Percentiles rank a stretch among this genome's conserved stretches.
These are phyloP conservation scores for Cymbopogon citratus DNA, from an alignment of 176 grass and related monocot species.

Conservation along the genomic window DNA sequence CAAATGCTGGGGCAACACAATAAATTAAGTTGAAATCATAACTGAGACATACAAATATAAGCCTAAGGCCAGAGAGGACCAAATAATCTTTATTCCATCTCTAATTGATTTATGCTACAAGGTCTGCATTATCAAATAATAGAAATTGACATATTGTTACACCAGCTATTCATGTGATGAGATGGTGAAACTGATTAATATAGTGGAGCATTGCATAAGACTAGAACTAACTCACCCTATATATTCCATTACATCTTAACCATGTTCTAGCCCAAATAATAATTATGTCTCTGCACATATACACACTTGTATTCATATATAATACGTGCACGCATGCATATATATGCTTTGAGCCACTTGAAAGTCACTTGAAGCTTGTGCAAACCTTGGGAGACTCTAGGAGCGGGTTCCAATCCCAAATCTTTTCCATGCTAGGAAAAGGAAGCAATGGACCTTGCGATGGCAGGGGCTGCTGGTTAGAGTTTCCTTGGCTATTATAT, in stretches of 20 bases:
- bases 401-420: slow-evolving; percentile 84
- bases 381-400: slow-evolving; percentile 58
- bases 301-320: neutral
- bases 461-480: slow-evolving; percentile 34
- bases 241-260: slow-evolving; percentile 15
- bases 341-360: neutral
- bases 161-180: neutral
- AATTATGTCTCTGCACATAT: slow-evolving; percentile 29
- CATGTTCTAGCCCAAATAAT: slow-evolving; percentile 25
- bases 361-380: slow-evolving; percentile 69
- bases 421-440: slow-evolving; percentile 64
- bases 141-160: slow-evolving; percentile 23
- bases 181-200: slow-evolving; percentile 22
- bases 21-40: neutral
- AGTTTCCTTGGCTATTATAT: slow-evolving; percentile 34
- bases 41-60: neutral
- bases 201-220: slow-evolving; percentile 18
- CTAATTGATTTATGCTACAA: slow-evolving; percentile 24
- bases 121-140: neutral
- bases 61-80: neutral
- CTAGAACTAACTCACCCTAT: slow-evolving; percentile 15
- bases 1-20: neutral
- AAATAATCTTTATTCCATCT: slow-evolving; percentile 41
- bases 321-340: neutral
- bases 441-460: slow-evolving; percentile 42